Evolutionary conservation across 2,329 filamentous ascomycete genomes (phyloP).

Genomic region (Colletotrichum plurivorum): DNA sequence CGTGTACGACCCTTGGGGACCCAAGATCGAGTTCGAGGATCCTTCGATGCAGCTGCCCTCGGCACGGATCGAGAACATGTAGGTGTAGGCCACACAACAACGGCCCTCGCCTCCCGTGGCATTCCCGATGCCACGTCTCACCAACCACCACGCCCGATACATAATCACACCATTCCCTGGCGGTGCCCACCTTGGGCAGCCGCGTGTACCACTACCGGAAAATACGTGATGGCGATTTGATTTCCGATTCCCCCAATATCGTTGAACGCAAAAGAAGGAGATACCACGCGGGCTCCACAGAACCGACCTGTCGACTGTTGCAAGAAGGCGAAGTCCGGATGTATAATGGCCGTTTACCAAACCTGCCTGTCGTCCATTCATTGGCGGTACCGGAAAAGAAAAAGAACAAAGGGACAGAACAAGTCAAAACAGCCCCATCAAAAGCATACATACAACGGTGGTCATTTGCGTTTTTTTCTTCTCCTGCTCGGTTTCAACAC

Average conservation of each 20-base stretch:
- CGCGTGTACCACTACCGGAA: constrained; percentile 33
- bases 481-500: constrained; percentile 20
- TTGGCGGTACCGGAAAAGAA: constrained; percentile 14
- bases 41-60: constrained; percentile 72
- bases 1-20: constrained; percentile 67
- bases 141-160: constrained; percentile 1
- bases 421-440: constrained; percentile 18
- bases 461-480: constrained; percentile 11
- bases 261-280: constrained; percentile 43
- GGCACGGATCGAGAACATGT: constrained; percentile 70
- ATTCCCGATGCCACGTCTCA: neutral
- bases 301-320: constrained; percentile 43
- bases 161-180: constrained; percentile 12
- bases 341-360: constrained; percentile 9
- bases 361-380: constrained; percentile 5
- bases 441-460: constrained; percentile 33
- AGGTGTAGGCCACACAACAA: constrained; percentile 53
- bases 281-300: constrained; percentile 50
- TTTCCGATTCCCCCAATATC: constrained; percentile 36
- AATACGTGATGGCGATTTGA: constrained; percentile 34
- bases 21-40: constrained; percentile 72
- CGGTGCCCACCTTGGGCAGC: constrained; percentile 1
- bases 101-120: neutral
- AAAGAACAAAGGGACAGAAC: constrained; percentile 23
- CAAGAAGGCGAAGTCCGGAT: constrained; percentile 10